These are phyloP conservation scores for Calonectria pseudoreteaudii DNA, from an alignment of 2,329 filamentous ascomycete species.

Conservation along the genomic window DNA sequence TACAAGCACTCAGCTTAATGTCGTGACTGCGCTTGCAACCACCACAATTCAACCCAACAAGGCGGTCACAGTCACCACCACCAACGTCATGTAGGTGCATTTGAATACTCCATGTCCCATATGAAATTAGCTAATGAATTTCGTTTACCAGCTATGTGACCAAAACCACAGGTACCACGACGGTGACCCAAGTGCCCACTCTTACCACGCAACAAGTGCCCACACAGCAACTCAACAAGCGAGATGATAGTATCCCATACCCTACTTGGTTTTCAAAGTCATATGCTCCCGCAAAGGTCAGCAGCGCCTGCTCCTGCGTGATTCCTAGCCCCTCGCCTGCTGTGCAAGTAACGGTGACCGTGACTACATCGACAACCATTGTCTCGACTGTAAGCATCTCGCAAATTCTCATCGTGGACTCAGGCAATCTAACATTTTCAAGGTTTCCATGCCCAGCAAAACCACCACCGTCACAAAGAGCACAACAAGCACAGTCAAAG, in stretches of 20 bases:
- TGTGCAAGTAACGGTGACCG: not conserved
- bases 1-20: not conserved
- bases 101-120: too few species aligned
- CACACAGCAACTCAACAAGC: not conserved
- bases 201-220: not conserved
- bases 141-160: not conserved
- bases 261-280: not conserved
- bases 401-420: too few species aligned
- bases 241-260: not conserved
- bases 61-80: not conserved
- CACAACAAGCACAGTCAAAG: not conserved
- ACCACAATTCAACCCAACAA: conserved; percentile 1
- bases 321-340: not conserved
- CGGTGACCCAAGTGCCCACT: not conserved
- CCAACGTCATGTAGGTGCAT: not conserved
- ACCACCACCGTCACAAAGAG: not conserved
- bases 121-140: not conserved
- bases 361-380: not conserved
- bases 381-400: not conserved
- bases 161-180: not conserved
- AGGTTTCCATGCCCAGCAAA: not conserved
- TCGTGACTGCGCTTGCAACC: not conserved
- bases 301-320: not conserved
- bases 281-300: not conserved
- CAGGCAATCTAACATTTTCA: not conserved